Percentiles rank a stretch among this genome's conserved stretches.
Conservation (phyloP, 169 alveolate genomes). For the Cryptosporidium bovis region DNA sequence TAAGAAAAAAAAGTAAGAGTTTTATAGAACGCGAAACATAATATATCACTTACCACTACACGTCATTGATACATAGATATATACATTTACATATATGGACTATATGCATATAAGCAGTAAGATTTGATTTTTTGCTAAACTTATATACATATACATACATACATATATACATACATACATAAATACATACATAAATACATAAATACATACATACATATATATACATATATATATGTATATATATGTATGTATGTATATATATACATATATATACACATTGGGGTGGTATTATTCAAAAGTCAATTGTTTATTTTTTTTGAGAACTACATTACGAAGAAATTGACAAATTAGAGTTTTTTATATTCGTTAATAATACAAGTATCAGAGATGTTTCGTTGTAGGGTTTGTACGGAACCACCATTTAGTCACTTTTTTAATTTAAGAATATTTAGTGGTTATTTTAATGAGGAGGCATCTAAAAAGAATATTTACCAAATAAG, state of each 20-base stretch:
- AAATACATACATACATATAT: background rate
- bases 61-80: too few relatives aligned
- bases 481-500: constrained; percentile 31
- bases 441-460: constrained; percentile 66
- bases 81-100: too few relatives aligned
- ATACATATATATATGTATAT: background rate
- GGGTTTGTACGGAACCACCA: constrained; percentile 71
- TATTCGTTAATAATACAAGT: background rate
- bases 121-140: too few relatives aligned
- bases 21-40: too few relatives aligned
- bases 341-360: too few relatives aligned
- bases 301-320: too few relatives aligned
- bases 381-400: constrained; percentile 66
- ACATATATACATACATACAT: background rate
- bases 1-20: too few relatives aligned
- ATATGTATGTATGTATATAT: too few relatives aligned
- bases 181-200: background rate
- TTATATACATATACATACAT: background rate
- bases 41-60: too few relatives aligned
- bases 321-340: too few relatives aligned
- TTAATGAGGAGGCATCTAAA: constrained; percentile 41
- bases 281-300: background rate
- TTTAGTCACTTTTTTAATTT: constrained; percentile 62
- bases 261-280: background rate
- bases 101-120: too few relatives aligned